Base-by-base conservation (phyloP, 352 stramenopile species). In the Aphanomyces stellatus region DNA sequence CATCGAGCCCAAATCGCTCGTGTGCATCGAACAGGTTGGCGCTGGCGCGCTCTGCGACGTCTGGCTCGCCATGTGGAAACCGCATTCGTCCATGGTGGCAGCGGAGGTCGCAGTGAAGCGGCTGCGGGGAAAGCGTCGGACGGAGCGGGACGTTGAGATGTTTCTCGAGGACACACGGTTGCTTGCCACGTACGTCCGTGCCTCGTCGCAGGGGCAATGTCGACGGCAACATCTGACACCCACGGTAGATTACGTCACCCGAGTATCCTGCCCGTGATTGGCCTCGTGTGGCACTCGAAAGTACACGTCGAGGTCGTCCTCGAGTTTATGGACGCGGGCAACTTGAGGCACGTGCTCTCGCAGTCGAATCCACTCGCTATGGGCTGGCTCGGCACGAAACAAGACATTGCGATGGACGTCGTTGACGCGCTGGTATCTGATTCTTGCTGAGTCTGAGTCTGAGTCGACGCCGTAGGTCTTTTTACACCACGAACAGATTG, bases 261-360 rank as follows among this genome's bases (percentile, higher is more conserved):
- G 10, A 67, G 57, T 24, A 33, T 67, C n/a, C 40, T 67, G 5
- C n/a, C 46, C 5, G 34, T 67, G 28, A 15, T 67, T 6, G 60
- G 60, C 6, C 17, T 67, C 4, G 22, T 31, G 30, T 60, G 60
- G 49, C 41, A 56, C 22, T 22, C 48, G 6, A 49, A 59, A 28
- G 17, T 33, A 4, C 25, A 56, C 2, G 34, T 48, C 13, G 60
- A 67, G 25, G 34, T 67, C n/a, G 60, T 51, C 2, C 24, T 67
- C 10, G 60, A 67, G 34, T 67, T 42, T 24, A 41, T 67, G 41
- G 22, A 59, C 33, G 28, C 25, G 8, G 60, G 60, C 2, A 43
- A 17, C 17, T 30, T 67, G 6, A 15, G 46, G 30, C 37, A 67
- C 19, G 6, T 56, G 4, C 34, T 67, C 7, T 11, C 49, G 41